Conservation (phyloP, 352 stramenopile genomes). For the Phytophthora pluvialis region DNA sequence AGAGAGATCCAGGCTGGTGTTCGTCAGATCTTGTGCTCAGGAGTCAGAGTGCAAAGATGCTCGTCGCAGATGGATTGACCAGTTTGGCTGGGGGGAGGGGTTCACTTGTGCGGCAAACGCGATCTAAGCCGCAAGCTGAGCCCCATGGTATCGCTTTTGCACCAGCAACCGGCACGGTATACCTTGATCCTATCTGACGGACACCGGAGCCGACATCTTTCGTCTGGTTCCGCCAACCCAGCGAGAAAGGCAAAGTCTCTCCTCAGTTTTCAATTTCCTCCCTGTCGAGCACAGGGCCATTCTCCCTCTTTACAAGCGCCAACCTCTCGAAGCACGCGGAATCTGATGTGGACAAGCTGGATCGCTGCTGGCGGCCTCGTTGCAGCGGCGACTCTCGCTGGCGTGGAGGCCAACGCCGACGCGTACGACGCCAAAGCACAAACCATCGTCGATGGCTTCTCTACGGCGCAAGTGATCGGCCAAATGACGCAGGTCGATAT, state of each 20-base stretch:
- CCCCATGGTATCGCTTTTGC: conserved; percentile 10
- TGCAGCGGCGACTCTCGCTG: background rate
- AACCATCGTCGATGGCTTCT: conserved; percentile 23
- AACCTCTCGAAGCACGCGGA: background rate
- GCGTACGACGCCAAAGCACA: conserved; percentile 18
- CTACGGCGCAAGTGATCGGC: conserved; percentile 56
- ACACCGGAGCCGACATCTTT: conserved; percentile 1
- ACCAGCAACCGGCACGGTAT: conserved; percentile 7
- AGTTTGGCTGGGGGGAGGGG: conserved; percentile 24
- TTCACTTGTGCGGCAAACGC: conserved; percentile 15
- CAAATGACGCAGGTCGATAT: conserved; percentile 93
- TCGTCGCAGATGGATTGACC: conserved; percentile 27
- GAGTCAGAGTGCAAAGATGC: conserved; percentile 12
- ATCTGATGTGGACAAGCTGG: conserved; percentile 29
- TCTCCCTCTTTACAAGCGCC: background rate
- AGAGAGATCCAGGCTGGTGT: background rate
- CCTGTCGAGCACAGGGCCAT: conserved; percentile 21
- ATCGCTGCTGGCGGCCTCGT: conserved; percentile 10
- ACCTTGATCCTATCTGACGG: background rate
- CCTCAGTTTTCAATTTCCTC: conserved; percentile 35
- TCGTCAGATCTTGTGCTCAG: background rate
- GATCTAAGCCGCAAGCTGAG: conserved; percentile 11
- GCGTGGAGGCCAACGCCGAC: conserved; percentile 8
- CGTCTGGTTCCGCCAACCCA: background rate
- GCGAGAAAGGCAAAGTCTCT: conserved; percentile 14